Percentiles rank a stretch among this genome's conserved stretches.
Conservation (phyloP, 768 basidiomycete genomes). For the Boletus subcaerulescens region DNA sequence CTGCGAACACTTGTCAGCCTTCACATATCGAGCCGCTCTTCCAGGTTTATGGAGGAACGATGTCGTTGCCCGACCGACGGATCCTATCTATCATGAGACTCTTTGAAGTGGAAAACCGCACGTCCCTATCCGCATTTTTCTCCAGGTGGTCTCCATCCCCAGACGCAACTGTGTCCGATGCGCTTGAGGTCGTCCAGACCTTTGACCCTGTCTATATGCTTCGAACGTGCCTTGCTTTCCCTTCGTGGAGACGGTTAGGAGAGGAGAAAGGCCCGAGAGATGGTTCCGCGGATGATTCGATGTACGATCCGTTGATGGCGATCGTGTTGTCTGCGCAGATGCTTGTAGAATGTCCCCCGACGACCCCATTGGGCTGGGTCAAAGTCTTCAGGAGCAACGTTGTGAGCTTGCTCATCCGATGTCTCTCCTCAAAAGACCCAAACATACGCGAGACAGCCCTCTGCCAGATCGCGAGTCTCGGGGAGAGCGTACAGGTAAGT, state of each 20-base stretch:
- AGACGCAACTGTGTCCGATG: slow-evolving; percentile 40
- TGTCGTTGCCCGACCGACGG: slow-evolving; percentile 59
- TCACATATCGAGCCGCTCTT: slow-evolving; percentile 79
- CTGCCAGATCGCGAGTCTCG: slow-evolving; percentile 58
- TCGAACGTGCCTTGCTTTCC: slow-evolving; percentile 70
- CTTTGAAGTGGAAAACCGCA: slow-evolving; percentile 69
- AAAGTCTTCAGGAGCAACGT: slow-evolving; percentile 81
- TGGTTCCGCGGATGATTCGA: slow-evolving; percentile 32
- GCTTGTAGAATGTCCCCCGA: slow-evolving; percentile 55
- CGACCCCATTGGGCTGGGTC: slow-evolving; percentile 70
- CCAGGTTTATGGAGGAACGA: slow-evolving; percentile 69
- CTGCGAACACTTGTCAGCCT: slow-evolving; percentile 80
- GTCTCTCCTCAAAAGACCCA: slow-evolving; percentile 63
- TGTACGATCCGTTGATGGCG: slow-evolving; percentile 83
- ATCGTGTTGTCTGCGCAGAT: slow-evolving; percentile 63
- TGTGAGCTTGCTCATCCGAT: slow-evolving; percentile 67
- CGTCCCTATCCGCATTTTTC: slow-evolving; percentile 63
- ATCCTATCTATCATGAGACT: slow-evolving; percentile 75
- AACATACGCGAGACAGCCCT: slow-evolving; percentile 59
- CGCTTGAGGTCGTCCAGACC: slow-evolving; percentile 64
- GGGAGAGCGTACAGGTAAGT: slow-evolving; percentile 62
- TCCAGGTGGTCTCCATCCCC: slow-evolving; percentile 58
- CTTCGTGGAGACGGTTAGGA: slow-evolving; percentile 55
- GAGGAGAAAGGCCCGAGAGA: slow-evolving; percentile 31
- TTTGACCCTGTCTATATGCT: slow-evolving; percentile 69